phyloP scores from a whole-genome alignment of 768 basidiomycete genomes.

The Paxillus rubicundulus region DNA sequence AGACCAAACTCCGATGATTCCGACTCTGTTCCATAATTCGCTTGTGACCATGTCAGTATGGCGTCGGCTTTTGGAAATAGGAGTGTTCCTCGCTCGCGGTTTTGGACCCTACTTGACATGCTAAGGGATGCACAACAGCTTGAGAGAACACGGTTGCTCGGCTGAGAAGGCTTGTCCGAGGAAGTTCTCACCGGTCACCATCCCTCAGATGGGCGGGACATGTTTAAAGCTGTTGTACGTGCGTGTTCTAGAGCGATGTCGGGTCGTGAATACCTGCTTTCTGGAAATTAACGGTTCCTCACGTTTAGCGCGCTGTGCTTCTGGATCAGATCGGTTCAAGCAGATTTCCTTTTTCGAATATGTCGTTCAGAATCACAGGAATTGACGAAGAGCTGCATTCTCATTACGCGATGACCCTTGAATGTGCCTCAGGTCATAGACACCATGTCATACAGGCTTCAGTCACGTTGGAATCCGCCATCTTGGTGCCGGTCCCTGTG shows the following conservation, averaged over 20 bases:
- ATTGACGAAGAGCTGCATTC: slow-evolving; percentile 18
- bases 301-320: slow-evolving; percentile 11
- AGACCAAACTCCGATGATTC: slow-evolving; percentile 59
- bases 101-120: slow-evolving; percentile 3
- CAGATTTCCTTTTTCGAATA: slow-evolving; percentile 8
- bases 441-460: slow-evolving; percentile 5
- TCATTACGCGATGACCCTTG: slow-evolving; percentile 18
- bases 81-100: neutral
- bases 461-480: slow-evolving; percentile 2
- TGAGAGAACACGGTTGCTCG: slow-evolving; percentile 8
- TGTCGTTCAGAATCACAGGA: slow-evolving; percentile 11
- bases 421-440: slow-evolving; percentile 5
- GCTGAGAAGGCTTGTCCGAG: slow-evolving; percentile 13
- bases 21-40: slow-evolving; percentile 21
- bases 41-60: slow-evolving; percentile 10
- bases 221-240: slow-evolving; percentile 13
- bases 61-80: slow-evolving; percentile 11
- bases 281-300: slow-evolving; percentile 20
- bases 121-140: neutral
- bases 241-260: slow-evolving; percentile 12
- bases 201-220: slow-evolving; percentile 19
- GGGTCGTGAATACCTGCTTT: slow-evolving; percentile 23
- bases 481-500: slow-evolving; percentile 26
- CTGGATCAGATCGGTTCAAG: slow-evolving; percentile 26
- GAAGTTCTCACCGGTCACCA: slow-evolving; percentile 18